Evolutionary conservation across 257 asterid genomes (phyloP).

Genomic region (Przewalskia tangutica): DNA sequence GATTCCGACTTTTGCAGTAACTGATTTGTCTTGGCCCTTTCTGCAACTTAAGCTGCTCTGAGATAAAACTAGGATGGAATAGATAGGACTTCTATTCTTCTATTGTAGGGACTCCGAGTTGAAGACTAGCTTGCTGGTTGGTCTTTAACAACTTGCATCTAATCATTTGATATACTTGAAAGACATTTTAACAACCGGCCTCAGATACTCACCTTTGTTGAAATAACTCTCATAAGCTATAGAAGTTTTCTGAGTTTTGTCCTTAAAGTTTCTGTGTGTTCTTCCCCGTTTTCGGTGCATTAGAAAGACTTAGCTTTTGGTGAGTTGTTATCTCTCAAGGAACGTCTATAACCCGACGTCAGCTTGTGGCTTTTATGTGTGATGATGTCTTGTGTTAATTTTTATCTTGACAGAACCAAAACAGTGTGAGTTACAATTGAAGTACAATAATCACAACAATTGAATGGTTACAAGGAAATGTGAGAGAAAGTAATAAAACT

Average conservation of each 20-base stretch:
- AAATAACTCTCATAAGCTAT: background rate
- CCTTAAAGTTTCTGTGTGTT: background rate
- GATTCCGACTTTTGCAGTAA: background rate
- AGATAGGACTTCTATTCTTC: background rate
- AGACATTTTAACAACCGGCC: background rate
- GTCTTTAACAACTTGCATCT: background rate
- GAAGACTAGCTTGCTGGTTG: background rate
- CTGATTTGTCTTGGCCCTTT: background rate
- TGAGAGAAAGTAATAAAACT: no score
- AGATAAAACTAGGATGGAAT: background rate
- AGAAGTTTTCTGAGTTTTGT: background rate
- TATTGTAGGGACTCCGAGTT: background rate
- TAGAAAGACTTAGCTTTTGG: background rate
- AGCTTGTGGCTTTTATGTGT: no score
- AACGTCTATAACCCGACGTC: no score
- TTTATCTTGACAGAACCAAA: no score
- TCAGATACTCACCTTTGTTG: background rate
- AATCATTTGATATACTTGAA: background rate
- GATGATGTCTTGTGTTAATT: no score
- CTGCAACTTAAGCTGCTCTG: background rate
- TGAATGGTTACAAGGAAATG: no score
- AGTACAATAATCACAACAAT: no score
- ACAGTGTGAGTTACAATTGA: no score
- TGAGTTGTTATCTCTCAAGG: no score
- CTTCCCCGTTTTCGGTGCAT: background rate